Percentiles rank a stretch among this genome's conserved stretches.
Conservation (phyloP, 768 basidiomycete species). For the Leucosporidium scottii region DNA sequence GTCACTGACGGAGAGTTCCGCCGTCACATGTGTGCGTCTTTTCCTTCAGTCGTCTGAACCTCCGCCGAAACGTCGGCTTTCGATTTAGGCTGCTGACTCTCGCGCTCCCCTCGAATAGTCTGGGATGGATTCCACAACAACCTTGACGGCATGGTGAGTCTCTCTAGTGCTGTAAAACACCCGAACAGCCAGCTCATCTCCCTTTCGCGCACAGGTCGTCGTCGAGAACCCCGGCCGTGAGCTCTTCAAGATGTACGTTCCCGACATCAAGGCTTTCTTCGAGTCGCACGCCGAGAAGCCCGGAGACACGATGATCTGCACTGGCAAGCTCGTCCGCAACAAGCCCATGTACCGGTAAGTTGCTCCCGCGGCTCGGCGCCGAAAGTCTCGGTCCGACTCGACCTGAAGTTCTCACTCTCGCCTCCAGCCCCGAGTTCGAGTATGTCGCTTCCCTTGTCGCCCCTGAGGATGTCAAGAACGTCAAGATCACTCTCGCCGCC, state of each 20-base stretch:
- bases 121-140: slow-evolving; percentile 63
- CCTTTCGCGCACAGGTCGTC: background rate
- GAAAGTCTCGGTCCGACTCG: too few relatives aligned
- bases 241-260: slow-evolving; percentile 34
- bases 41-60: too few relatives aligned
- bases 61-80: too few relatives aligned
- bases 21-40: slow-evolving; percentile 20
- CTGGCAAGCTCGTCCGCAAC: slow-evolving; percentile 29
- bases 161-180: too few relatives aligned
- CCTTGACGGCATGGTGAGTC: slow-evolving; percentile 54
- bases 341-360: slow-evolving; percentile 32
- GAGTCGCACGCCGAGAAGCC: slow-evolving; percentile 25
- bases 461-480: slow-evolving; percentile 48
- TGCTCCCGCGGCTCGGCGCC: too few relatives aligned
- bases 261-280: slow-evolving; percentile 32
- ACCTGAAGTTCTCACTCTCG: background rate
- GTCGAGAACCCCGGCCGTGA: slow-evolving; percentile 24
- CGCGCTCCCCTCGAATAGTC: too few relatives aligned
- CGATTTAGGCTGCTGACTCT: too few relatives aligned
- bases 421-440: slow-evolving; percentile 32
- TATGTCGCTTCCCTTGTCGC: slow-evolving; percentile 28
- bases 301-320: slow-evolving; percentile 30
- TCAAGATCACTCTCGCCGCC: slow-evolving; percentile 66
- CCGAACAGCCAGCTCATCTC: too few relatives aligned
- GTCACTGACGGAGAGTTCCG: slow-evolving; percentile 37